Percentiles rank a stretch among this genome's conserved stretches.
phyloP scores from a whole-genome alignment of 2,329 filamentous ascomycete species.

The Onygenales sp. region DNA sequence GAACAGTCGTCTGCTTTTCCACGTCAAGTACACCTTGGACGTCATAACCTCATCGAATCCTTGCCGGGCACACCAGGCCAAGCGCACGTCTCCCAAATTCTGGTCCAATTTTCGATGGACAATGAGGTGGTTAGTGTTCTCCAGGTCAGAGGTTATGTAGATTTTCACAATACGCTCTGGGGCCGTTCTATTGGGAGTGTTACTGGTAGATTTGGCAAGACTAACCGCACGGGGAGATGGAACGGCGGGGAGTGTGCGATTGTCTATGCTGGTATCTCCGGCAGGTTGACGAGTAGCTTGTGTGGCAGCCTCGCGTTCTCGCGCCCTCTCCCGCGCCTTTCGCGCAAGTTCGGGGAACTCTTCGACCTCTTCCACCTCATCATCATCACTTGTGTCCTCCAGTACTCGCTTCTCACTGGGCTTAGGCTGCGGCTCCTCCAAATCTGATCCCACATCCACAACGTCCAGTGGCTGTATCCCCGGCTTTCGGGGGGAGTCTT shows the following conservation, averaged over 20 bases:
- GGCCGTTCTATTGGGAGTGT: slow-evolving; percentile 2
- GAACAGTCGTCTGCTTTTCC: slow-evolving; percentile 63
- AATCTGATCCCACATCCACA: not conserved
- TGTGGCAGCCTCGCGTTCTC: slow-evolving; percentile 4
- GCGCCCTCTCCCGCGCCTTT: slow-evolving; percentile 31
- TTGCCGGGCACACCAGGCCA: slow-evolving; percentile 61
- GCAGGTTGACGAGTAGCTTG: too few relatives aligned
- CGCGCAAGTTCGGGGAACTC: slow-evolving; percentile 34
- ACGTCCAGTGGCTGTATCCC: not conserved
- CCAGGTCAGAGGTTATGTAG: slow-evolving; percentile 59
- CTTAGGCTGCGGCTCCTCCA: not conserved
- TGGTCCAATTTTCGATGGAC: slow-evolving; percentile 60
- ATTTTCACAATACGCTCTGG: slow-evolving; percentile 50
- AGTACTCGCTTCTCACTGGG: not conserved
- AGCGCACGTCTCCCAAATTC: slow-evolving; percentile 55
- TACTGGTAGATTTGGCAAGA: not conserved
- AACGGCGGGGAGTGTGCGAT: not conserved
- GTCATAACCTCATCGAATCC: slow-evolving; percentile 40
- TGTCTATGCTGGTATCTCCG: slow-evolving; percentile 3
- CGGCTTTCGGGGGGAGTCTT: not conserved
- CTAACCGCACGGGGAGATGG: slow-evolving; percentile 9
- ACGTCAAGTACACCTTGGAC: slow-evolving; percentile 63
- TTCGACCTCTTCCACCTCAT: slow-evolving; percentile 19
- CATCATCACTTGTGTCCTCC: slow-evolving; percentile 21
- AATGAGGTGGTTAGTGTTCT: slow-evolving; percentile 50